These are phyloP conservation scores for Thyridium curvatum DNA, from an alignment of 2,329 filamentous ascomycete genomes.

Conservation along the genomic window DNA sequence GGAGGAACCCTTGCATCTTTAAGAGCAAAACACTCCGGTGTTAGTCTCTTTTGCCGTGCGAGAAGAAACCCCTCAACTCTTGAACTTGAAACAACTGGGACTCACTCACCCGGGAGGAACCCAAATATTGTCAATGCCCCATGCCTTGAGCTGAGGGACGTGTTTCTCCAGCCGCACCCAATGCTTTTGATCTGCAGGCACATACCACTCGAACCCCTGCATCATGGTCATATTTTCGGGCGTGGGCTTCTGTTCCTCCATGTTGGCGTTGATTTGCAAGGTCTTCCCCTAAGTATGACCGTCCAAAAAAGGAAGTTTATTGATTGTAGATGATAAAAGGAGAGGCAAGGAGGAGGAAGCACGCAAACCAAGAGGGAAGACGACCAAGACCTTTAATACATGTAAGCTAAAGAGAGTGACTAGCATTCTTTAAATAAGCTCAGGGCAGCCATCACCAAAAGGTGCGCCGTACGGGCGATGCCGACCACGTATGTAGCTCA, in stretches of 20 bases:
- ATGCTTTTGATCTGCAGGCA: constrained; percentile 56
- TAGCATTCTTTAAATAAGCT: no score
- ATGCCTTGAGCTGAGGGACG: constrained; percentile 49
- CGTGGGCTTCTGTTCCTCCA: constrained; percentile 16
- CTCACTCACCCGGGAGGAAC: constrained; percentile 51
- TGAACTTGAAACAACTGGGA: background rate
- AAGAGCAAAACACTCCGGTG: background rate
- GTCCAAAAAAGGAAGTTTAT: no score
- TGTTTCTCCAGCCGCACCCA: constrained; percentile 54
- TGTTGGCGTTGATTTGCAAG: constrained; percentile 9
- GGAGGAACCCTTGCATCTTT: constrained; percentile 56
- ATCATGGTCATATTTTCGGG: constrained; percentile 52
- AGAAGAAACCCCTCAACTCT: no score
- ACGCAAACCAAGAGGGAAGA: no score
- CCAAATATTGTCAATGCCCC: constrained; percentile 62
- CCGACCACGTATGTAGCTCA: no score
- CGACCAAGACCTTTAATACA: no score
- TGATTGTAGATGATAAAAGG: no score
- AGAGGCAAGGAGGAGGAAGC: no score
- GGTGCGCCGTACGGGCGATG: no score
- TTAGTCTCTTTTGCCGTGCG: background rate
- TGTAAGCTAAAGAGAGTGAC: no score
- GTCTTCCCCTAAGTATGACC: no score
- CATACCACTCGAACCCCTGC: constrained; percentile 71
- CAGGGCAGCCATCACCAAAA: no score